Evolutionary conservation across 208 protist species (phyloP).

Genomic region (Crithidia thermophila): DNA sequence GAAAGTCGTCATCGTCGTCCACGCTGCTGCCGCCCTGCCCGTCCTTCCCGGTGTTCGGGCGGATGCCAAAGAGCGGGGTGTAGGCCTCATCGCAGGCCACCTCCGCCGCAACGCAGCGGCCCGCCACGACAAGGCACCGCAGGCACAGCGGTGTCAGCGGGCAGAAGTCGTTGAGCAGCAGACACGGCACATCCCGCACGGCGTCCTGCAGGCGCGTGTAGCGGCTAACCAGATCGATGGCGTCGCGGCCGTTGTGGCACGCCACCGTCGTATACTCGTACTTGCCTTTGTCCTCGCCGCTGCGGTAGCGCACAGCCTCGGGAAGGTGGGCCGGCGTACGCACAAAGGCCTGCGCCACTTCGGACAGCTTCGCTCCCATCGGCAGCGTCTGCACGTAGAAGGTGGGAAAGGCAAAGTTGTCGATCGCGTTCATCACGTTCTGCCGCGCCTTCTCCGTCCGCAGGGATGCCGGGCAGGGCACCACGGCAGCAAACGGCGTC

Average conservation of each 20-base stretch:
- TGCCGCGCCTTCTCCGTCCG: conserved; percentile 30
- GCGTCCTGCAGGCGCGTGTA: conserved; percentile 37
- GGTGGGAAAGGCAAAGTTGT: conserved; percentile 47
- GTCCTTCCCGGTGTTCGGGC: conserved; percentile 18
- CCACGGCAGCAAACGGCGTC: conserved; percentile 68
- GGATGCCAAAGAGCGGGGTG: conserved; percentile 41
- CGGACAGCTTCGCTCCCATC: conserved; percentile 45
- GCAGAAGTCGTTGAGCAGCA: conserved; percentile 67
- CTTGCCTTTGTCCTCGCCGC: conserved; percentile 28
- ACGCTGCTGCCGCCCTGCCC: neutral
- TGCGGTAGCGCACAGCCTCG: conserved; percentile 18
- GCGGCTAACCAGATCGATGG: conserved; percentile 35
- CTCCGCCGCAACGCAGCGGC: conserved; percentile 62
- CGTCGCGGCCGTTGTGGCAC: conserved; percentile 47
- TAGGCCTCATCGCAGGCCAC: conserved; percentile 48
- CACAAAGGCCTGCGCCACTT: conserved; percentile 57
- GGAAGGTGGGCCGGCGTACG: conserved; percentile 38
- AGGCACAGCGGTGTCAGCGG: conserved; percentile 41
- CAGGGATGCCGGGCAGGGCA: conserved; percentile 44
- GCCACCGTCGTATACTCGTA: conserved; percentile 45
- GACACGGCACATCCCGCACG: conserved; percentile 46
- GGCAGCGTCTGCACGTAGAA: conserved; percentile 68
- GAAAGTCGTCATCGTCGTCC: neutral
- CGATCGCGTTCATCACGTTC: conserved; percentile 38
- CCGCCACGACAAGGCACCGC: conserved; percentile 50